These are phyloP conservation scores for Stephanodiscus triporus DNA, from an alignment of 108 stramenopile species.

Conservation along the genomic window DNA sequence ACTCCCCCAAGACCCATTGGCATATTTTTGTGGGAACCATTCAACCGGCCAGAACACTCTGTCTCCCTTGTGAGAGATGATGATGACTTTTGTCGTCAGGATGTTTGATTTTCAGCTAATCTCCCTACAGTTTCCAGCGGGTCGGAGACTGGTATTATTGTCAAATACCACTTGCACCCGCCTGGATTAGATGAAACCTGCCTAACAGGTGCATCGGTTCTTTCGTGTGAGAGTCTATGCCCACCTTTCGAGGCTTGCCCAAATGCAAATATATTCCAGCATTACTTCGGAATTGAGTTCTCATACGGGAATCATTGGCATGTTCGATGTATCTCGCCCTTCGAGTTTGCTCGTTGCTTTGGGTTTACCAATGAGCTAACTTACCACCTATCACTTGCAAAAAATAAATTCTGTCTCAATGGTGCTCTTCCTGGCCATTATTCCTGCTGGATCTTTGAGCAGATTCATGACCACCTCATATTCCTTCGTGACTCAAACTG, in stretches of 20 bases:
- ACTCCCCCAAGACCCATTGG: too few relatives aligned
- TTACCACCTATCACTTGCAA: not conserved
- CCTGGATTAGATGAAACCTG: too few relatives aligned
- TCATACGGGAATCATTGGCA: not conserved
- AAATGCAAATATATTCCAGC: not conserved
- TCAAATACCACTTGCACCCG: too few relatives aligned
- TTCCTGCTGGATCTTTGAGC: slow-evolving; percentile 5
- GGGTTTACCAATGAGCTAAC: not conserved
- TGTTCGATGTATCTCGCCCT: not conserved
- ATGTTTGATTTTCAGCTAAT: too few relatives aligned
- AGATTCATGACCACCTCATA: not conserved
- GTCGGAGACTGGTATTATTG: too few relatives aligned
- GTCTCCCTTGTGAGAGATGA: too few relatives aligned
- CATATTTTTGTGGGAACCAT: too few relatives aligned
- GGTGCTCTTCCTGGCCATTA: not conserved
- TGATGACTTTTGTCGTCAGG: too few relatives aligned
- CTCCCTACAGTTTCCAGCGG: too few relatives aligned
- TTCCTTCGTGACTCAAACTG: slow-evolving; percentile 1
- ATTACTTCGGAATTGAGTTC: too few relatives aligned
- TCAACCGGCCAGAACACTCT: too few relatives aligned
- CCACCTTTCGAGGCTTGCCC: not conserved
- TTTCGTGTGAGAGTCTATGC: slow-evolving; percentile 3
- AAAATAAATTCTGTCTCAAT: not conserved
- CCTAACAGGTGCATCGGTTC: slow-evolving; percentile 3
- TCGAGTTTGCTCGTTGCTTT: not conserved